Base-by-base conservation (phyloP, 768 basidiomycete species). In the Pholiota microspora region DNA sequence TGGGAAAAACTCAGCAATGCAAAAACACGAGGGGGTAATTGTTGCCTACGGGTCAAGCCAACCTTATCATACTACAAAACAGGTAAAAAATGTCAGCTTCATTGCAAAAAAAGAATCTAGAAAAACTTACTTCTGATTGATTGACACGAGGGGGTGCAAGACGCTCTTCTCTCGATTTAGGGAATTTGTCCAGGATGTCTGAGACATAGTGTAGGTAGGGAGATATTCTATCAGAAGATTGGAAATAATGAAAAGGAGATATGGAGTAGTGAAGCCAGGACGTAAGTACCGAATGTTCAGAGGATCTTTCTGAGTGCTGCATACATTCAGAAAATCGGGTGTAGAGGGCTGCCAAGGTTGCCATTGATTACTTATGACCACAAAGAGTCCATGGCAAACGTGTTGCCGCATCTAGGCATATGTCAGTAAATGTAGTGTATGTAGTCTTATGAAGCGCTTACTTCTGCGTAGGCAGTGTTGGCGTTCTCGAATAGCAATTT, bases 401-500 rank as follows among this genome's bases (percentile, higher is more conserved):
- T 84, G 79, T 25, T 75, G 74, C 49, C 92, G 79, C 57, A 92
- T 83, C 89, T 91, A 60, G 28, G 45, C 23, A 34, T 28, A 55
- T 8, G 29, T 44, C 53, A 8, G 28, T 36, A 21, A 24, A 35
- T 21, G 27, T 49, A 35, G 24, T 24, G 49, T 34, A 25, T 28
- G 55, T 29, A n/a, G 38, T 45, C 56, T 13, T 51, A 54, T 25
- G 2, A 53, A 40, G 23, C 10, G 38, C 69, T 35, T 67, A 90
- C 93, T 72, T 96, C 94, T 12, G 89, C 91, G 66, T 93, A 97
- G 31, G 85, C 84, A 3, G 90, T 92, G 57, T 88, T 80, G 21
- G 89, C 78, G 62, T 91, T 89, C 16, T 83, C 78, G 60, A 95
- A 85, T 60, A 90, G 80, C 42, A 90, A 63, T 46, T 84, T 74